phyloP scores from a whole-genome alignment of 2,329 filamentous ascomycete species.

The Leptographium procerum region DNA sequence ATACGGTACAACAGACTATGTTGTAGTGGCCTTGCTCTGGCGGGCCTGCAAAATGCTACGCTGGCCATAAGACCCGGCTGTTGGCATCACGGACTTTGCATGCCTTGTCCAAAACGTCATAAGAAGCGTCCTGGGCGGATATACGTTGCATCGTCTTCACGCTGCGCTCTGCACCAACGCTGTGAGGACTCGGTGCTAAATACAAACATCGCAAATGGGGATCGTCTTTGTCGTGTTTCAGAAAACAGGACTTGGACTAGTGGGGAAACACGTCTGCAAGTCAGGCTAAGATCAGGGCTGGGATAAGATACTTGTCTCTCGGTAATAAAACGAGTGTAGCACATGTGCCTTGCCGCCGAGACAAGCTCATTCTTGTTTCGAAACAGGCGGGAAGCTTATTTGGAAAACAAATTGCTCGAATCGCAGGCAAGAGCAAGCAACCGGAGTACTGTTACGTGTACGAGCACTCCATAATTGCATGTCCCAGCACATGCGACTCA shows the following conservation, averaged over 20 bases:
- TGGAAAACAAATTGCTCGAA: background rate
- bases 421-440: background rate
- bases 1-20: background rate
- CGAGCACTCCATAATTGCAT: background rate
- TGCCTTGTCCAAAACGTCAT: background rate
- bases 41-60: background rate
- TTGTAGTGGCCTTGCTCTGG: background rate
- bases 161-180: too few species aligned
- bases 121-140: background rate
- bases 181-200: too few species aligned
- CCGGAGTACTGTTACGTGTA: too few species aligned
- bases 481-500: too few species aligned
- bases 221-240: background rate
- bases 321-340: background rate
- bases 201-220: background rate
- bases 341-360: background rate
- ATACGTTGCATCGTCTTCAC: background rate
- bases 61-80: background rate
- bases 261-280: too few species aligned
- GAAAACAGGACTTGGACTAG: background rate
- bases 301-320: background rate
- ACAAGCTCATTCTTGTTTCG: background rate
- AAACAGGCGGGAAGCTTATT: background rate
- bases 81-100: background rate
- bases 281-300: too few species aligned